Evolutionary conservation across 805 yeast species (phyloP), one percentile per base, ranked within the genome.

Genomic region (Candida andamanensis): DNA sequence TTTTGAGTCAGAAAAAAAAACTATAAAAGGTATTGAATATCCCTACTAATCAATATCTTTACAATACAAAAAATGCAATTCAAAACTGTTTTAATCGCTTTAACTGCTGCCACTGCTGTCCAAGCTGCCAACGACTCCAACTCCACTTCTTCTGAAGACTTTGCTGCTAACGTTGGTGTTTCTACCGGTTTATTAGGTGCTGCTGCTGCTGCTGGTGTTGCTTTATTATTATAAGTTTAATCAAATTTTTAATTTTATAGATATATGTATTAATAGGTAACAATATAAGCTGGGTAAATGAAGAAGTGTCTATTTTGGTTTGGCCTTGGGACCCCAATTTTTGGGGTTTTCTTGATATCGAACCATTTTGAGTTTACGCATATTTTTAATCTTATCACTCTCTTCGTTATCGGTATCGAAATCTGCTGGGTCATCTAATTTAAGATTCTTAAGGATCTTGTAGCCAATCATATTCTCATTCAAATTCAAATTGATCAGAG

Each of bases 251-350:
- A n/a, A n/a, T n/a, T n/a, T n/a, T n/a, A n/a, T n/a, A n/a, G n/a
- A n/a, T n/a, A n/a, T n/a, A n/a, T n/a, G n/a, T n/a, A n/a, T n/a
- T n/a, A n/a, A n/a, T n/a, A n/a, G n/a, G n/a, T n/a, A n/a, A n/a
- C n/a, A n/a, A n/a, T n/a, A n/a, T n/a, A n/a, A n/a, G n/a, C n/a
- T n/a, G n/a, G n/a, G n/a, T n/a, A n/a, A n/a, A n/a, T n/a, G n/a
- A n/a, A n/a, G n/a, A n/a, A n/a, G n/a, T n/a, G n/a, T n/a, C n/a
- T n/a, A n/a, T n/a, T n/a, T n/a, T 23, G 95, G 94, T 49, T 82
- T 78, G 3, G 95, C 77, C 61, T 83, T 85, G 22, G 97, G 99
- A 1, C 99, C 99, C 99, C 99, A 92, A 54, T 85, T 80, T 53
- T 84, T 85, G 11, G 99, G 99, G 50, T 89, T 90, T 50, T 79